Evolutionary conservation across 192 early-diverging fungal species (phyloP), one percentile per base, ranked within the genome.

Genomic region (Coemansia sp.): DNA sequence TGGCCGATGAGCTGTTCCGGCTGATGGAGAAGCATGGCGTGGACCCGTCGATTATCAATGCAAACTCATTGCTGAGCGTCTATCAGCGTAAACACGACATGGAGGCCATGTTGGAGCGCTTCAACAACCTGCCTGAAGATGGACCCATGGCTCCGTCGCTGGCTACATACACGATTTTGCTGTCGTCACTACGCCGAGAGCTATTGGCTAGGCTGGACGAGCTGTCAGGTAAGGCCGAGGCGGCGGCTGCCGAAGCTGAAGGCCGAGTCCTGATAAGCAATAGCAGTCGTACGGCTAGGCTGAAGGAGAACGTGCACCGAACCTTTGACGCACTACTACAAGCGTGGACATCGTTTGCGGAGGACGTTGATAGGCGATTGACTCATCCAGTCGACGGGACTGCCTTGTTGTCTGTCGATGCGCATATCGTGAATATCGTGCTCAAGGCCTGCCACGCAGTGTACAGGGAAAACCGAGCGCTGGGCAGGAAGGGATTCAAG

Each of bases 81-180:
- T 84, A 79, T 32, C 74, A 74, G 64, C 73, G 71, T 60, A 75
- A 84, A 39, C 69, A 76, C 63, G 62, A 71, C 14, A 34, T 76
- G 3, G 60, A 67, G 21, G 36, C 37, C 17, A 38, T 75, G 41
- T 23, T 78, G 11, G 37, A 63, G 4, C 29, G 70, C 2, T 78
- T 79, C 62, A 78, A 78, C 45, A 42, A 15, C 10, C 41, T 84
- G 25, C 70, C 73, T 3, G 41, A 39, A 1, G 65, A 64, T 5
- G 81, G 81, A 0, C 50, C 69, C 9, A 37, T 23, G 45, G 81
- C 81, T 37, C 76, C 77, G 17, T 58, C 70, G 31, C 70, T 84
- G 15, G 73, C 57, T 21, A 84, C 81, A 21, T 84, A 78, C 42
- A 84, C 81, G 17, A 67, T 73, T 8, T 36, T 78, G n/a, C 9